These are phyloP conservation scores for Tylopilus cervinicoccineus DNA, from an alignment of 768 basidiomycete genomes.

Conservation along the genomic window DNA sequence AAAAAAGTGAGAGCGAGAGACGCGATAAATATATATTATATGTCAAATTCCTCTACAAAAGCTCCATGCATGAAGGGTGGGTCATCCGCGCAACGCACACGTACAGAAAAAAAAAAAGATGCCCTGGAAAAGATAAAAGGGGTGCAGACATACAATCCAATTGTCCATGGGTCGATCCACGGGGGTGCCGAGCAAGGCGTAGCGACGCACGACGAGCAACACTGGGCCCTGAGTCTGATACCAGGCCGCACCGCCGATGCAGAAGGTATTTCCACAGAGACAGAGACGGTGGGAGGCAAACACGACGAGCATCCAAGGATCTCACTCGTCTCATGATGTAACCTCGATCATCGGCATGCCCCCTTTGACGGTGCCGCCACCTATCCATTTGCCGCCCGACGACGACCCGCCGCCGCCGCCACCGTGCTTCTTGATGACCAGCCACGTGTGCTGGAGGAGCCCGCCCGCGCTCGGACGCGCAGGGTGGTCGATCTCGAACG, in stretches of 20 bases:
- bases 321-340: constrained; percentile 19
- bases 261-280: too few species aligned
- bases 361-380: constrained; percentile 11
- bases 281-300: too few species aligned
- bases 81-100: not conserved
- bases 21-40: not conserved
- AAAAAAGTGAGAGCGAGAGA: not conserved
- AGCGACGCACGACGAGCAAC: too few species aligned
- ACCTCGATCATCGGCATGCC: constrained; percentile 29
- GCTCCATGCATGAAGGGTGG: too few species aligned
- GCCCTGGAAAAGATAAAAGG: too few species aligned
- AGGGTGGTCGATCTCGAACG: constrained; percentile 83
- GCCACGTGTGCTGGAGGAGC: constrained; percentile 73
- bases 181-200: too few species aligned
- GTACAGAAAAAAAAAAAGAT: not conserved
- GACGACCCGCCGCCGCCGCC: constrained; percentile 7
- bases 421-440: constrained; percentile 43
- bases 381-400: constrained; percentile 27
- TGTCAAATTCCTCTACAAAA: not conserved
- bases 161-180: too few species aligned
- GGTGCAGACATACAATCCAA: too few species aligned
- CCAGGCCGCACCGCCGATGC: too few species aligned
- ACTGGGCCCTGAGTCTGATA: too few species aligned
- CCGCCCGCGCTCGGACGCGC: constrained; percentile 75
- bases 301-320: too few species aligned